These are phyloP conservation scores for Solioccasus polychromus DNA, from an alignment of 768 basidiomycete genomes.

Conservation along the genomic window DNA sequence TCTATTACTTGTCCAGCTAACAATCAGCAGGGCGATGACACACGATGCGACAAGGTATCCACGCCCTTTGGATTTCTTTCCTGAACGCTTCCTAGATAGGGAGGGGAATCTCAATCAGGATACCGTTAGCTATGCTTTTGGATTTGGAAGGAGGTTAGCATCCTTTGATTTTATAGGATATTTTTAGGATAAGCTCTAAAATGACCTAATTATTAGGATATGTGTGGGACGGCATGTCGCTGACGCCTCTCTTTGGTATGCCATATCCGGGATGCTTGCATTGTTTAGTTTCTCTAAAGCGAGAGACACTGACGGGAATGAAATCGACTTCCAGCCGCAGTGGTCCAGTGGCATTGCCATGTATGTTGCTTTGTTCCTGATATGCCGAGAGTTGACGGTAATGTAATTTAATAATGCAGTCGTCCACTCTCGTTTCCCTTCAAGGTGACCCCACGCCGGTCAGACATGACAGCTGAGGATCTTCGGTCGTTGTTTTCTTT, in stretches of 20 bases:
- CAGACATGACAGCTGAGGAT: conserved; percentile 1
- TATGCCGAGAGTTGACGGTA: background rate
- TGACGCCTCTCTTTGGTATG: conserved; percentile 28
- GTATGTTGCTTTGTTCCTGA: background rate
- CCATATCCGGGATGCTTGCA: conserved; percentile 27
- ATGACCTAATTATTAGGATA: conserved; percentile 9
- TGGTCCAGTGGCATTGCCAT: conserved; percentile 19
- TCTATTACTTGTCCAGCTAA: background rate
- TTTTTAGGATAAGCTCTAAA: background rate
- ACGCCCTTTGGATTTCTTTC: conserved; percentile 30
- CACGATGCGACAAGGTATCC: conserved; percentile 33
- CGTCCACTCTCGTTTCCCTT: conserved; percentile 17
- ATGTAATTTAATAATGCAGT: conserved; percentile 5
- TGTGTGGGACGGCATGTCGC: conserved; percentile 26
- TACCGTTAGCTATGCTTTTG: conserved; percentile 18
- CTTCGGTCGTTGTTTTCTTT: conserved; percentile 1
- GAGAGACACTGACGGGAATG: conserved; percentile 21
- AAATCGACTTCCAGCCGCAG: conserved; percentile 16
- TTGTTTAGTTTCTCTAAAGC: conserved; percentile 27
- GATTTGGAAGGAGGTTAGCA: conserved; percentile 25
- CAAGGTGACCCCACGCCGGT: conserved; percentile 9
- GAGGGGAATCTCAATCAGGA: conserved; percentile 24
- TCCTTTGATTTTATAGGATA: background rate
- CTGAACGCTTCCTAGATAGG: conserved; percentile 28
- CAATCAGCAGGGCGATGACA: conserved; percentile 29